Percentiles rank a stretch among this genome's conserved stretches.
Conservation (phyloP, 2,329 filamentous ascomycete genomes). For the Dactylella cylindrospora region DNA sequence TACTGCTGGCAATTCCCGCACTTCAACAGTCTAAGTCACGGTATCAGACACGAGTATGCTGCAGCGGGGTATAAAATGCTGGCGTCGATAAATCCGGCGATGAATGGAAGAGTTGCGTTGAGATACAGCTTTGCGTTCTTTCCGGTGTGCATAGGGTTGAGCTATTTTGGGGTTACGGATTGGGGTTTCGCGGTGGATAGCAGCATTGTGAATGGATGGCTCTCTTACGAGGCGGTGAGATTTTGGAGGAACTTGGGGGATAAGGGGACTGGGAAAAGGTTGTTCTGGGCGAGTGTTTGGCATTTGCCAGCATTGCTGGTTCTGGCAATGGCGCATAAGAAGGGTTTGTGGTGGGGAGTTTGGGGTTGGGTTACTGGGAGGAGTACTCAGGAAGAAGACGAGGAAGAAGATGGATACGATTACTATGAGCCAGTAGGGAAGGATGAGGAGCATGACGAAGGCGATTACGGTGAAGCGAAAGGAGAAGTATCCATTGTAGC, state of each 20-base stretch:
- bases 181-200: constrained; percentile 81
- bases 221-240: constrained; percentile 72
- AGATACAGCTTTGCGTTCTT: constrained; percentile 84
- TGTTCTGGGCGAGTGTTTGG: constrained; percentile 99
- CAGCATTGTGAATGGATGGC: constrained; percentile 80
- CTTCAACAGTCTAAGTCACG: constrained; percentile 91
- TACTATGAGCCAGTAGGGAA: constrained; percentile 18
- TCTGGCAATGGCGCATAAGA: constrained; percentile 87
- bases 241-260: constrained; percentile 77
- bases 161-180: constrained; percentile 77
- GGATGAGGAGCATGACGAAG: background rate
- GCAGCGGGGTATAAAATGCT: constrained; percentile 71
- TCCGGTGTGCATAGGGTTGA: constrained; percentile 79
- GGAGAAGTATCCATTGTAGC: constrained; percentile 31
- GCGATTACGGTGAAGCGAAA: constrained; percentile 27
- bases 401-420: constrained; percentile 56
- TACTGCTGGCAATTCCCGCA: constrained; percentile 98
- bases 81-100: constrained; percentile 79
- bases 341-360: constrained; percentile 83
- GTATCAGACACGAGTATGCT: constrained; percentile 86
- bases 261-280: constrained; percentile 73
- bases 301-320: constrained; percentile 88
- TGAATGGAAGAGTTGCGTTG: constrained; percentile 82
- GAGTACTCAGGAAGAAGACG: constrained; percentile 60
- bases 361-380: constrained; percentile 68